phyloP scores from a whole-genome alignment of 805 yeast genomes.

The Kockiozyma suomiensis region DNA sequence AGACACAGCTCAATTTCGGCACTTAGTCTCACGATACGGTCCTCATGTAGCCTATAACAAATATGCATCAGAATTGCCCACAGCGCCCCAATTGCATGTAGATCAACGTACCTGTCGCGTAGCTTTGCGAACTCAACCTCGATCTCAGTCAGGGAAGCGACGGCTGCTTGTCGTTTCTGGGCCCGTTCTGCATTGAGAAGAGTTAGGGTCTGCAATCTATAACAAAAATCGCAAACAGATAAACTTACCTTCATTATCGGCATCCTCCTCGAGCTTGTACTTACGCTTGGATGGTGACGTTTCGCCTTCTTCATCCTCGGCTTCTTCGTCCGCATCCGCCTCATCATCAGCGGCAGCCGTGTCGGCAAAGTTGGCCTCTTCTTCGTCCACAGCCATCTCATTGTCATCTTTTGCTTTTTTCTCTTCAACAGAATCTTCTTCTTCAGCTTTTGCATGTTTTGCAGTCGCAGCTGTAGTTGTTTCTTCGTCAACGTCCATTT shows the following conservation, averaged over 20 bases:
- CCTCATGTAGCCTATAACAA: slow-evolving; percentile 62
- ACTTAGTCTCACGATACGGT: slow-evolving; percentile 73
- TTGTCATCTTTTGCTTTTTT: slow-evolving; percentile 32
- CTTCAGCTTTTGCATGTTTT: slow-evolving; percentile 34
- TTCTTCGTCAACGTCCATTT: slow-evolving; percentile 12
- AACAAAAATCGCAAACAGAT: neutral
- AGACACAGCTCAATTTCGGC: slow-evolving; percentile 84
- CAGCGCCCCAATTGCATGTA: neutral
- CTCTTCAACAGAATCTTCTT: slow-evolving; percentile 23
- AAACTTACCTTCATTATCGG: slow-evolving; percentile 29
- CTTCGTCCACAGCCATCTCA: slow-evolving; percentile 18
- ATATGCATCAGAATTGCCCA: neutral
- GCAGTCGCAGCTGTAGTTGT: slow-evolving; percentile 38
- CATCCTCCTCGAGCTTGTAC: slow-evolving; percentile 13
- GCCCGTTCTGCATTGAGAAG: slow-evolving; percentile 41
- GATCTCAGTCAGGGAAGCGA: slow-evolving; percentile 72
- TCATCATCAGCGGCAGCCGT: slow-evolving; percentile 8
- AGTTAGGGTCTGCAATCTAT: neutral
- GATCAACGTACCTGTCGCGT: slow-evolving; percentile 56
- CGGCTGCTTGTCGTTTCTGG: slow-evolving; percentile 59
- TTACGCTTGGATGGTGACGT: slow-evolving; percentile 1
- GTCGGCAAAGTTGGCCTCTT: slow-evolving; percentile 2
- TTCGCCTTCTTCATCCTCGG: slow-evolving; percentile 1
- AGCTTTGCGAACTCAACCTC: slow-evolving; percentile 85
- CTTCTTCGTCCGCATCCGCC: neutral